Base-by-base conservation (phyloP, 2,329 filamentous ascomycete genomes). In the Juglanconis sp. region DNA sequence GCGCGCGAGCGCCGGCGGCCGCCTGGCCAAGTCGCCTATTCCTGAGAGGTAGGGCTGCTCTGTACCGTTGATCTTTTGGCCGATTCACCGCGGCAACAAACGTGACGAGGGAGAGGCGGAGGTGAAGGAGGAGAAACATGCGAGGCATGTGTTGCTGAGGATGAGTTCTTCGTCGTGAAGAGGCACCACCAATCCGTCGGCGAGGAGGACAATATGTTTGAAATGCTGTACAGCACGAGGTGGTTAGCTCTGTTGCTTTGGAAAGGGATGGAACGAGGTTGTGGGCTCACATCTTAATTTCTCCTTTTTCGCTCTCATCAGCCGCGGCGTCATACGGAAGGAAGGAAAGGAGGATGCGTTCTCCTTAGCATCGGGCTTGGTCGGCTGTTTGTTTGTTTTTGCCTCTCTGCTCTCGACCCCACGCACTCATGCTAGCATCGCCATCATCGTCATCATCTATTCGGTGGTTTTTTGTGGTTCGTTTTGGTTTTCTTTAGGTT, bases 1-100 rank as follows among this genome's bases (percentile, higher is more conserved):
- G 77, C 82, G 90, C 63, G 87, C 91, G 64, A 92, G 90, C 71
- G 90, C 88, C 32, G 90, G 90, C 51, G 90, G 90, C 52, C 81
- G 89, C 66, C 80, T 94, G 70, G 86, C 86, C 63, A 86, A 82
- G 74, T 82, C 81, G 68, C 82, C 84, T 68, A 87, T 87, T 72
- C 83, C 83, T 68, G 84, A 87, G 74, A 81, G 78, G 72, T 84
- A 84, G 81, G 77, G 77, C 71, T 70, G 61, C 61, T 63, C 61
- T 56, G 61, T 63, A 50, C 55, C 58, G 61, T 49, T 63, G 61
- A 60, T 56, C 11, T 63, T 63, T 50, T 63, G 61, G 61, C 61
- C 61, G 17, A 61, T 61, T 38, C 54, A 58, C 38, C 59, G 59
- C 32, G 46, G 51, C 51, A 50, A 40, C 40, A 59, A 46, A 56